Conservation (phyloP, 2,329 filamentous ascomycete genomes). For the Penicillium sp. region DNA sequence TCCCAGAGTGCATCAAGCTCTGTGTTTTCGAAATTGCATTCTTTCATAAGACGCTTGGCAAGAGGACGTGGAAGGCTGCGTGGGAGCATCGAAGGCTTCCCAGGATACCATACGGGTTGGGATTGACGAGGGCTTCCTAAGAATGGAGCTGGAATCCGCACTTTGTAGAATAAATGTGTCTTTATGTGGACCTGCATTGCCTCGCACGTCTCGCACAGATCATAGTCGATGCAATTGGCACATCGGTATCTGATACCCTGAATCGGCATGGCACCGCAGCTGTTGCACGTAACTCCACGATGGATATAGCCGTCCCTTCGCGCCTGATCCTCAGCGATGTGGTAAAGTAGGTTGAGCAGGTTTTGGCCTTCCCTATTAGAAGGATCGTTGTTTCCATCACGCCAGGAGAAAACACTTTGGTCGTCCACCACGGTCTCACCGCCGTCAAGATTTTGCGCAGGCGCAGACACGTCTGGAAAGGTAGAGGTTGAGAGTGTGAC, state of each 20-base stretch:
- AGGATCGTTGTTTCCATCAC: constrained; percentile 37
- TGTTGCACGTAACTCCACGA: constrained; percentile 83
- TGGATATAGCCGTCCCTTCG: constrained; percentile 82
- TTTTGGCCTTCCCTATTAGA: constrained; percentile 57
- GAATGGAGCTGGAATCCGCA: constrained; percentile 77
- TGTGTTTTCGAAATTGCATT: constrained; percentile 71
- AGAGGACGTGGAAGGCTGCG: constrained; percentile 59
- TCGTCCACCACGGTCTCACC: constrained; percentile 34
- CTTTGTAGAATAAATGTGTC: constrained; percentile 94
- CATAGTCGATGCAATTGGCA: constrained; percentile 90
- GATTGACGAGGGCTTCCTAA: constrained; percentile 68
- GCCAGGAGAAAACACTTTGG: constrained; percentile 40
- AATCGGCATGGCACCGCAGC: constrained; percentile 78
- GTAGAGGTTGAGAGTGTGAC: constrained; percentile 31
- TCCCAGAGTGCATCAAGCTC: constrained; percentile 92
- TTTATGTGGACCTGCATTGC: constrained; percentile 62
- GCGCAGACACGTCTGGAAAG: constrained; percentile 24
- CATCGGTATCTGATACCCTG: constrained; percentile 88
- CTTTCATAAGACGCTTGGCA: constrained; percentile 59
- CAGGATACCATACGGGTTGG: constrained; percentile 78
- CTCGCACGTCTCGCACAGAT: constrained; percentile 90
- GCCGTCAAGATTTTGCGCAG: constrained; percentile 24
- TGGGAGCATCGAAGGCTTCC: constrained; percentile 65
- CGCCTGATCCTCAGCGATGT: constrained; percentile 88
- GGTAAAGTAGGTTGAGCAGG: constrained; percentile 74